phyloP scores from a whole-genome alignment of 1,284 basidiomycete genomes.

The Marasmius fiardii region DNA sequence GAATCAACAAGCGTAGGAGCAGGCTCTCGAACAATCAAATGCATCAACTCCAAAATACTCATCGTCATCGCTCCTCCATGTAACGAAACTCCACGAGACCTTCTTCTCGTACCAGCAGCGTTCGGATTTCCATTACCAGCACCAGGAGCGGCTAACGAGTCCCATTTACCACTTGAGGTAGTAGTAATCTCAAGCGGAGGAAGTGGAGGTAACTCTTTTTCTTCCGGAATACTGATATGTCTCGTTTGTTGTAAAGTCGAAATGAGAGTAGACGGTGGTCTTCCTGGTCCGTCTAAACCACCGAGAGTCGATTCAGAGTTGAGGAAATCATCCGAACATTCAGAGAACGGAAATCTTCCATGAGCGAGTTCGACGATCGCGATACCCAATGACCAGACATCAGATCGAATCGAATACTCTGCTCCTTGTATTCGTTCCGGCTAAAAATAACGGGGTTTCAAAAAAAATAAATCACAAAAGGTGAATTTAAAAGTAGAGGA shows the following conservation, averaged over 20 bases:
- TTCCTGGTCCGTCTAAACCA: slow-evolving; percentile 16
- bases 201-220: slow-evolving; percentile 1
- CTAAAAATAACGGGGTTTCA: slow-evolving; percentile 47
- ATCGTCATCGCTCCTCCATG: slow-evolving; percentile 83
- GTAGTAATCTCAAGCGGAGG: background rate
- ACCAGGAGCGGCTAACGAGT: background rate
- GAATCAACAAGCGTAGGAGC: slow-evolving; percentile 60
- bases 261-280: slow-evolving; percentile 46
- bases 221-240: background rate
- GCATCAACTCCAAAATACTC: slow-evolving; percentile 86
- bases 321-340: slow-evolving; percentile 55
- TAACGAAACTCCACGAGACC: slow-evolving; percentile 82
- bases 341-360: slow-evolving; percentile 88
- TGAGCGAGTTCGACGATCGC: slow-evolving; percentile 92
- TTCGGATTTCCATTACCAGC: background rate
- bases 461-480: no score
- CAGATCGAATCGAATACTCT: slow-evolving; percentile 95
- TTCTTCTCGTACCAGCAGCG: slow-evolving; percentile 26
- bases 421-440: slow-evolving; percentile 99
- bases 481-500: background rate
- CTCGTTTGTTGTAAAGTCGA: slow-evolving; percentile 25
- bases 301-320: slow-evolving; percentile 64
- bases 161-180: background rate
- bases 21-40: slow-evolving; percentile 89
- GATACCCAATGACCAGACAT: slow-evolving; percentile 96